phyloP scores from a whole-genome alignment of 345 rosid species.

The Acer negundo region DNA sequence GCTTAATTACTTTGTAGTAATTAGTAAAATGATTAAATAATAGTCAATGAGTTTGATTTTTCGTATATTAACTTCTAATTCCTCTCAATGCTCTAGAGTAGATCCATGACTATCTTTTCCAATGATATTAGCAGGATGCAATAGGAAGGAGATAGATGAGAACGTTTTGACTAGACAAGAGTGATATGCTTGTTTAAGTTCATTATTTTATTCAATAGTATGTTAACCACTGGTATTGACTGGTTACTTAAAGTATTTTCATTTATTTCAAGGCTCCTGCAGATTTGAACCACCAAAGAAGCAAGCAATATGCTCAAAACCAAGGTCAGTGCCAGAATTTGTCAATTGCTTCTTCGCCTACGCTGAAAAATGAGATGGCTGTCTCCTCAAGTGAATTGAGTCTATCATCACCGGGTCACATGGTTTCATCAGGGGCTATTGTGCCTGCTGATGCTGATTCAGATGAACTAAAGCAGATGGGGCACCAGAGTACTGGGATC shows the following conservation, averaged over 20 bases:
- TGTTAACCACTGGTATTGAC: slow-evolving; percentile 15
- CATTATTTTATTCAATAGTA: slow-evolving; percentile 1
- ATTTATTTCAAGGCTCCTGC: slow-evolving; percentile 73
- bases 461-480: slow-evolving; percentile 60
- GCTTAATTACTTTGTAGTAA: background rate
- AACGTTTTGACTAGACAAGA: background rate
- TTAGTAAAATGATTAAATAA: background rate
- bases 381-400: slow-evolving; percentile 73
- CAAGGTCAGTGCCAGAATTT: slow-evolving; percentile 53
- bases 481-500: slow-evolving; percentile 35
- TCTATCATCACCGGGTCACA: slow-evolving; percentile 52
- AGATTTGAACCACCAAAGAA: slow-evolving; percentile 61
- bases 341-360: slow-evolving; percentile 47
- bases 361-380: slow-evolving; percentile 58
- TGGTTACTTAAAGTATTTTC: slow-evolving; percentile 36
- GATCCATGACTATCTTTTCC: background rate
- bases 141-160: slow-evolving; percentile 5
- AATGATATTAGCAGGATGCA: slow-evolving; percentile 1
- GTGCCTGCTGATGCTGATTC: slow-evolving; percentile 60
- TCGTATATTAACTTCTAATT: background rate
- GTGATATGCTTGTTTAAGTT: slow-evolving; percentile 15
- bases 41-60: background rate
- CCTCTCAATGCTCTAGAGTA: background rate
- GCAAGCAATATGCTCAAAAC: slow-evolving; percentile 47
- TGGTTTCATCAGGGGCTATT: slow-evolving; percentile 43